phyloP scores from a whole-genome alignment of 2,329 filamentous ascomycete genomes.

The Talaromyces sp. region DNA sequence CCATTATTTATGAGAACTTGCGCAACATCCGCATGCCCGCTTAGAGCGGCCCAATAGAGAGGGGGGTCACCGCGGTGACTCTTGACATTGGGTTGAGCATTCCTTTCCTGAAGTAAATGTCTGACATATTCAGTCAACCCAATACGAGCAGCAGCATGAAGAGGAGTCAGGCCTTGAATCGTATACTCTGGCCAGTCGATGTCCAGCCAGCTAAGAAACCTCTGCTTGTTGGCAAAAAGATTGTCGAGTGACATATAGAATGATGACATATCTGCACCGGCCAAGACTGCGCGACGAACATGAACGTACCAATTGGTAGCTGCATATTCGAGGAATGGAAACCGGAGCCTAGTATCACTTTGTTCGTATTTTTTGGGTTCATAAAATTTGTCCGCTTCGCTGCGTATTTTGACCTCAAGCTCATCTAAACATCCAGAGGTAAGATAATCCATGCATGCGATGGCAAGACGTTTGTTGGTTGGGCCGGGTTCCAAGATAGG shows the following conservation, averaged over 20 bases:
- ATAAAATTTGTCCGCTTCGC: not conserved
- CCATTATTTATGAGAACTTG: slow-evolving; percentile 19
- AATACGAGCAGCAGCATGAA: slow-evolving; percentile 14
- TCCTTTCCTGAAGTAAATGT: slow-evolving; percentile 4
- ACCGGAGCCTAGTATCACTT: not conserved
- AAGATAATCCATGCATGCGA: slow-evolving; percentile 13
- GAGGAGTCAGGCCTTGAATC: slow-evolving; percentile 1
- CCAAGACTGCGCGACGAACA: not conserved
- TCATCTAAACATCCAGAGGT: slow-evolving; percentile 4
- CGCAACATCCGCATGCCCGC: slow-evolving; percentile 19
- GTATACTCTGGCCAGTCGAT: slow-evolving; percentile 2
- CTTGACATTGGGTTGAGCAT: not conserved
- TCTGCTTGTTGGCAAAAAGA: not conserved
- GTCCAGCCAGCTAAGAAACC: slow-evolving; percentile 6
- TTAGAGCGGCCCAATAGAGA: slow-evolving; percentile 6
- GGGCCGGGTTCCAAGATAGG: slow-evolving; percentile 4
- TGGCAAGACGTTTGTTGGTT: slow-evolving; percentile 13
- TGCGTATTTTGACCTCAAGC: not conserved
- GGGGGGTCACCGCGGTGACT: not conserved
- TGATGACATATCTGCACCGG: not conserved
- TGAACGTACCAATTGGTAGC: slow-evolving; percentile 9
- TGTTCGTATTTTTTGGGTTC: not conserved
- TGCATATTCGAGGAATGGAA: slow-evolving; percentile 13
- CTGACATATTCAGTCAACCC: slow-evolving; percentile 11
- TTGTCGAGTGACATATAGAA: slow-evolving; percentile 10